Base-by-base conservation (phyloP, 176 grass and related monocot species). In the Thalia dealbata region DNA sequence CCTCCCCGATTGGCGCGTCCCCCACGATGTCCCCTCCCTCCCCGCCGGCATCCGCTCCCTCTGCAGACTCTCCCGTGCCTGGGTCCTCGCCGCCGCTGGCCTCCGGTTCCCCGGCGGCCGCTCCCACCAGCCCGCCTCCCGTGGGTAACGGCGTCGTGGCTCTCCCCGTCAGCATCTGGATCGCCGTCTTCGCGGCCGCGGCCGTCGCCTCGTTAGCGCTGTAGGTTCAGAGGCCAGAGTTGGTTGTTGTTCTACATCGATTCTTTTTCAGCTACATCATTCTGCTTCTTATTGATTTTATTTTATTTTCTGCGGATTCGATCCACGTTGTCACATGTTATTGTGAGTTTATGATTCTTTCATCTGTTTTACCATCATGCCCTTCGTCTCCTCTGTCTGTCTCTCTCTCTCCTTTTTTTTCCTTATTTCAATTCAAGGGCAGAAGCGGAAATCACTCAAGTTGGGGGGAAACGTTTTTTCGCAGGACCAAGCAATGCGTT, bases 151-250 rank as follows among this genome's bases (percentile, higher is more conserved):
- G 35, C 32, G 65, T 19, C 0, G 32, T 10, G 1, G 38, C 65
- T 2, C 32, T 68, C 14, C 21, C 38, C 32, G 27, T 68, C 65
- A 68, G 65, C 38, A n/a, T n/a, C n/a, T 68, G 65, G 65, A 68
- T 44, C 65, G 24, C 61, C 11, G 24, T 63, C 13, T 26, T 63
- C 24, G 65, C 65, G 18, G 32, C 38, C 35, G 65, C 38, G 9
- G 65, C 8, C 38, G 18, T 45, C 35, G 38, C 38, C 16, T 9
- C 19, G 35, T 0, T 44, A 18, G 65, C 35, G 35, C 27, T 68
- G 19, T 68, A 68, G 65, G 13, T 68, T 16, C 32, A 4, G 3
- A 38, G 14, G 19, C 19, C 10, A 6, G 12, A 35, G 35, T 68
- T 24, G 65, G 35, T 68, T 24, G 8, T 16, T 22, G 10, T 30